Conservation (phyloP, 768 basidiomycete genomes). For the Suillus subaureus region DNA sequence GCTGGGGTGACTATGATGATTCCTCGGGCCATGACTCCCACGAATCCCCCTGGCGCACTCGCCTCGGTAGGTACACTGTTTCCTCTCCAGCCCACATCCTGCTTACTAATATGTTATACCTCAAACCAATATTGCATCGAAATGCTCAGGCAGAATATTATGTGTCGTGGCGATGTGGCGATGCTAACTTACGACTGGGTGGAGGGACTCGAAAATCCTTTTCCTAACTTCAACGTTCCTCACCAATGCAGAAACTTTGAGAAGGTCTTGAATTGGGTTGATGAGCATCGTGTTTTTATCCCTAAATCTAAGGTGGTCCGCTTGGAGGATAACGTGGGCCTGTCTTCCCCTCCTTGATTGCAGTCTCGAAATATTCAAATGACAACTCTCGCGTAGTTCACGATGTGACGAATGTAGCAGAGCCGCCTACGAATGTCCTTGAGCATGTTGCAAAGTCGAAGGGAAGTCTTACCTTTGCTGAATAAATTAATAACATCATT, state of each 20-base stretch:
- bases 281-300: not conserved
- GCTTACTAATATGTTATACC: too few species aligned
- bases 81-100: too few species aligned
- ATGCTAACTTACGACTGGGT: not conserved
- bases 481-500: too few species aligned
- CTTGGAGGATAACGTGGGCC: not conserved
- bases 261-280: not conserved
- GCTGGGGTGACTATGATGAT: too few species aligned
- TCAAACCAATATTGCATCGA: not conserved
- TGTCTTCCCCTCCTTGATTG: not conserved
- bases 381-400: not conserved
- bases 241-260: not conserved
- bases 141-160: not conserved
- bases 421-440: not conserved
- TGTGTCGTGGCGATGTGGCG: not conserved
- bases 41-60: too few species aligned
- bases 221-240: not conserved
- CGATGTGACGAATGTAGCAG: not conserved
- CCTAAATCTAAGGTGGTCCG: not conserved
- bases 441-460: not conserved
- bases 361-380: not conserved
- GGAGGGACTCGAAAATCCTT: not conserved
- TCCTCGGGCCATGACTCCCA: too few species aligned
- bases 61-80: too few species aligned
- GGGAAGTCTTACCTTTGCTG: not conserved